Base-by-base conservation (phyloP, 148 eudicot species). In the Rheum nobile region DNA sequence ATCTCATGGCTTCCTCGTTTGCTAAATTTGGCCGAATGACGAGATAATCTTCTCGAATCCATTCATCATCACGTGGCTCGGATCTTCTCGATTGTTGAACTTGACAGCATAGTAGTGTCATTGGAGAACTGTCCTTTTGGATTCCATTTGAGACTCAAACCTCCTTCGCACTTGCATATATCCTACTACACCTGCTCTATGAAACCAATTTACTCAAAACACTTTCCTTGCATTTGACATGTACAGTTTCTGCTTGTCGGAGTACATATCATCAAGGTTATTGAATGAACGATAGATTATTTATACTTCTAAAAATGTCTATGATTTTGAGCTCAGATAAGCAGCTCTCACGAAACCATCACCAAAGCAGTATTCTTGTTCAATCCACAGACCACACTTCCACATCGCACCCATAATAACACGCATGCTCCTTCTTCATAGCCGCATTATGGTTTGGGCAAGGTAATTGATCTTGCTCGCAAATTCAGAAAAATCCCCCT, bases 401-500 rank as follows among this genome's bases (percentile, higher is more conserved):
- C 26, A 52, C 28, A 52, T 8, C 17, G 59, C 59, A 50, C 24
- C 16, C 12, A 9, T 54, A 54, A 54, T 10, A 54, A 0, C 2
- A 0, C 2, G 3, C 61, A 55, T 55, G 63, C 63, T 17, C n/a
- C 14, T 46, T 41, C 70, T 65, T 34, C 70, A 32, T 65, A 34
- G 6, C 39, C 32, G 41, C 32, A 22, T 85, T 79, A 86, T 70
- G 80, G 76, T 82, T 92, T 88, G 31, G 83, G 75, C 28, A 83
- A 65, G 39, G 89, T 67, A 78, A 82, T 57, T 19, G 97, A 80
- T 76, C 83, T 90, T 79, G 99, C 97, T 79, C 85, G 84, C 65
- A 95, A 79, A 79, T 88, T 95, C 89, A 95, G 75, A 77, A 90
- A 95, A 76, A 95, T 95, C 32, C 94, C 96, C 97, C 96, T 92